phyloP scores from a whole-genome alignment of 78 protist species.

The Dictyostelium capitatum region DNA sequence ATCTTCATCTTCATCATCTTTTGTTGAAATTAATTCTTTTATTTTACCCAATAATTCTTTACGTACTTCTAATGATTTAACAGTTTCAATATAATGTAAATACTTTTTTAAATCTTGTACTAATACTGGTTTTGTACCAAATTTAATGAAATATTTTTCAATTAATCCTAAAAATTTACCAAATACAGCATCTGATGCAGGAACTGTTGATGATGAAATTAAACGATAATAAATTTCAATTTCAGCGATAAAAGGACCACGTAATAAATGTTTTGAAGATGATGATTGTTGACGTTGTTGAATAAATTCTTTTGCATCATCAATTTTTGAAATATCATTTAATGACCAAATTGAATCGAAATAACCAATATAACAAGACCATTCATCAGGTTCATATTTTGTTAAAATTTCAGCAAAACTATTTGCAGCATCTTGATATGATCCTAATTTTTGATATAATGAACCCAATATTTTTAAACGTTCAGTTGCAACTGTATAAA shows the following conservation, averaged over 20 bases:
- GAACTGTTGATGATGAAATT: not conserved
- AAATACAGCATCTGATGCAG: not conserved
- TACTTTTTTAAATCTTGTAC: constrained; percentile 46
- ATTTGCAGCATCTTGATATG: constrained; percentile 37
- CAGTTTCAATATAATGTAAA: constrained; percentile 13
- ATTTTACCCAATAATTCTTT: not conserved
- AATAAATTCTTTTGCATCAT: not conserved
- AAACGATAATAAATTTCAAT: constrained; percentile 16
- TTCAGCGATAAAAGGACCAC: constrained; percentile 73
- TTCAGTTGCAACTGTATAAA: constrained; percentile 54
- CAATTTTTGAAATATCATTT: not conserved
- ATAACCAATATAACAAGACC: constrained; percentile 77
- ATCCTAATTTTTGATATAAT: not conserved
- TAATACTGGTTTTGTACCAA: constrained; percentile 60
- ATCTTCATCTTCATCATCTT: not conserved
- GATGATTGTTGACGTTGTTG: not conserved
- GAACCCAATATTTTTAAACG: constrained; percentile 29
- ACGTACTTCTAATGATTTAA: not conserved
- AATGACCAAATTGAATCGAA: constrained; percentile 19
- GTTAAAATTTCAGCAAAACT: constrained; percentile 43
- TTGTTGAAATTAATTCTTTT: not conserved
- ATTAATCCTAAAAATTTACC: constrained; percentile 2
- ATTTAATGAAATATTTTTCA: constrained; percentile 12
- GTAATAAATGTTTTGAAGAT: not conserved
- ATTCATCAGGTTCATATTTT: constrained; percentile 70